Evolutionary conservation across 768 basidiomycete species (phyloP), one percentile per base, ranked within the genome.

Genomic region (Lenzites betulinus): DNA sequence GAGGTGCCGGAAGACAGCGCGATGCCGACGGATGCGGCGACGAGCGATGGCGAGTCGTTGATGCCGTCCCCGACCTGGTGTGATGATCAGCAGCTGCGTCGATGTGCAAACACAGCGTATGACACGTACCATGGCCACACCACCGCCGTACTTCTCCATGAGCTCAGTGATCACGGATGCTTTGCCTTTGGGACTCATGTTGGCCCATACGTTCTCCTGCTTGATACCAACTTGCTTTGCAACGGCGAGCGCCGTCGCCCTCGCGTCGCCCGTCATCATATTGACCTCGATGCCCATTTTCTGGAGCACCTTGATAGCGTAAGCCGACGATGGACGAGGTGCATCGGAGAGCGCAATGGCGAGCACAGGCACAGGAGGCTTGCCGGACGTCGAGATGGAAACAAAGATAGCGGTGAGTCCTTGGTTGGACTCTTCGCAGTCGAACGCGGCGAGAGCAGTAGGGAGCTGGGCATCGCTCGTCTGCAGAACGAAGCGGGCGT

Each of bases 21-120:
- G 60, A 99, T 95, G 42, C 97, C 97, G 23, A 99, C 92, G 1
- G 94, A 93, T 0, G 96, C 93, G 4, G 93, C 95, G 16, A 95
- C 95, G 2, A 99, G 87, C 13, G 96, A 97, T 1, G 95, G 96
- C 2, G 96, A 98, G 72, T 99, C 97, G 73, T 99, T 98, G 78
- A 98, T 97, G 35, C 97, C 97, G 73, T 99, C 97, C 23, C 97
- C 97, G 41, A 99, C 94, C 94, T 95, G 63, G 15, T 9, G 18
- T 4, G 1, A 13, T 7, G 11, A 41, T 49, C 13, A 33, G 46
- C 20, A 28, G 46, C 39, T 60, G 41, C 35, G n/a, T 15, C 25
- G 36, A 35, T 54, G 1, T 62, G 43, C 11, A 30, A 48, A 59
- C 35, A 54, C 50, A 30, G 1, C 25, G 8, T 22, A 11, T 22